A percentile compares a stretch with the other conserved stretches of the same genome.
phyloP scores from a whole-genome alignment of 148 eudicot species.

The Persicaria tinctoria region DNA sequence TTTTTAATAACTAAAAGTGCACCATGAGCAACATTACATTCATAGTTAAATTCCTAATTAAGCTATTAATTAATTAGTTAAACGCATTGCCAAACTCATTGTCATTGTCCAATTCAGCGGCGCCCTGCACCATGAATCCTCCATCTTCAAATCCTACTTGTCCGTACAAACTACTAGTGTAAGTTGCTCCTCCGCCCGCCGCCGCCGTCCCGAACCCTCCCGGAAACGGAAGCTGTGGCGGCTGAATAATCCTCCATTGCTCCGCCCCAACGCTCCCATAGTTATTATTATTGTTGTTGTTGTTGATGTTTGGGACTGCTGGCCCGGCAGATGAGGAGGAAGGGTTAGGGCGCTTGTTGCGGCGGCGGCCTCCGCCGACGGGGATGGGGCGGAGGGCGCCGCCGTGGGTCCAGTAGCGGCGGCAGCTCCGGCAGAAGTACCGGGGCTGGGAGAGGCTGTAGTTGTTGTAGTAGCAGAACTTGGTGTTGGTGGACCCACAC shows the following conservation, averaged over 20 bases:
- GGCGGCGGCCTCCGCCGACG: not conserved
- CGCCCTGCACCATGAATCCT: too few species aligned
- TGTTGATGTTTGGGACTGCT: too few species aligned
- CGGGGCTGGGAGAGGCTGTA: slow-evolving; percentile 5
- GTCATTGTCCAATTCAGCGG: too few species aligned
- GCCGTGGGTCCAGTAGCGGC: not conserved
- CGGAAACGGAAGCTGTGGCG: not conserved
- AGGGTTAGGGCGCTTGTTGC: not conserved
- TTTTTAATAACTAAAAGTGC: too few species aligned
- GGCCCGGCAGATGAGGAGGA: not conserved
- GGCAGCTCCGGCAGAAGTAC: not conserved
- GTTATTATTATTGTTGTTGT: too few species aligned
- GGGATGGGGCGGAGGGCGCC: not conserved
- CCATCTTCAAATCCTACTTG: too few species aligned
- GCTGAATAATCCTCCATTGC: not conserved
- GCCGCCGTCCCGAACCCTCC: not conserved
- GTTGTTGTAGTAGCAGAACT: slow-evolving; percentile 10
- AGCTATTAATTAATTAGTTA: too few species aligned
- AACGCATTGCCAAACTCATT: too few species aligned
- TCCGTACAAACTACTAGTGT: too few species aligned
- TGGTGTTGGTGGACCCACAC: slow-evolving; percentile 8
- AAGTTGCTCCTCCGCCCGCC: too few species aligned
- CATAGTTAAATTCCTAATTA: too few species aligned
- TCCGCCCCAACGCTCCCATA: not conserved
- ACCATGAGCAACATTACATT: too few species aligned